These are phyloP conservation scores for Pythium aquatile DNA, from an alignment of 352 stramenopile genomes.

Conservation along the genomic window DNA sequence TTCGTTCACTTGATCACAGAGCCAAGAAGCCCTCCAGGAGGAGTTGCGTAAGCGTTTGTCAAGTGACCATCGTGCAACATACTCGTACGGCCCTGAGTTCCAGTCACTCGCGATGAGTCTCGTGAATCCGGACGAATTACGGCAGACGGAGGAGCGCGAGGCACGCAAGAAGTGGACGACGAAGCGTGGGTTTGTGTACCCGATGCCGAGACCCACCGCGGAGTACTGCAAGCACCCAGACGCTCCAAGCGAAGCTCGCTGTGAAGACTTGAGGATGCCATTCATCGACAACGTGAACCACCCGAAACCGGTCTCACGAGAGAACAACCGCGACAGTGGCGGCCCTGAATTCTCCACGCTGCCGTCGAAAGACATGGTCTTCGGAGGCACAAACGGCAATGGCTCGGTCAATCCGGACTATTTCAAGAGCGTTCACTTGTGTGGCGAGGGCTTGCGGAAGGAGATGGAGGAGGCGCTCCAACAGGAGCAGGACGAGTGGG, in stretches of 20 bases:
- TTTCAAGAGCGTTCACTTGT: conserved; percentile 86
- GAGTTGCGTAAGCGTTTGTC: conserved; percentile 63
- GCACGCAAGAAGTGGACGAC: conserved; percentile 78
- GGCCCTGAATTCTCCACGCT: conserved; percentile 71
- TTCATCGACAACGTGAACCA: conserved; percentile 87
- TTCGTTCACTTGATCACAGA: conserved; percentile 28
- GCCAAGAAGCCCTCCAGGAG: conserved; percentile 83
- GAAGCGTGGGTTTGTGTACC: conserved; percentile 86
- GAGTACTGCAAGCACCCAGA: conserved; percentile 78
- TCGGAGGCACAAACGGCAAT: conserved; percentile 81
- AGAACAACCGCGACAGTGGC: conserved; percentile 18
- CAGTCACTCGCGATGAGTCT: conserved; percentile 83
- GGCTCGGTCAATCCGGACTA: conserved; percentile 66
- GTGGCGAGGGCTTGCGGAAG: conserved; percentile 65
- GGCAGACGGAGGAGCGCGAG: conserved; percentile 46
- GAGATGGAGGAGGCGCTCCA: conserved; percentile 75
- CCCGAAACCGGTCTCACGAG: conserved; percentile 55
- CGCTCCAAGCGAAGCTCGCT: conserved; percentile 69
- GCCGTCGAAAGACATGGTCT: conserved; percentile 85
- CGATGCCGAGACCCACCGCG: conserved; percentile 47
- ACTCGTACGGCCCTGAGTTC: conserved; percentile 88
- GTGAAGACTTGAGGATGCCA: conserved; percentile 77
- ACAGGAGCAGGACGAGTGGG: conserved; percentile 69
- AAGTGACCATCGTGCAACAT: conserved; percentile 60
- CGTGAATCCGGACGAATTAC: conserved; percentile 66